Conservation (phyloP, 768 basidiomycete genomes). For the Lactarius sp. region DNA sequence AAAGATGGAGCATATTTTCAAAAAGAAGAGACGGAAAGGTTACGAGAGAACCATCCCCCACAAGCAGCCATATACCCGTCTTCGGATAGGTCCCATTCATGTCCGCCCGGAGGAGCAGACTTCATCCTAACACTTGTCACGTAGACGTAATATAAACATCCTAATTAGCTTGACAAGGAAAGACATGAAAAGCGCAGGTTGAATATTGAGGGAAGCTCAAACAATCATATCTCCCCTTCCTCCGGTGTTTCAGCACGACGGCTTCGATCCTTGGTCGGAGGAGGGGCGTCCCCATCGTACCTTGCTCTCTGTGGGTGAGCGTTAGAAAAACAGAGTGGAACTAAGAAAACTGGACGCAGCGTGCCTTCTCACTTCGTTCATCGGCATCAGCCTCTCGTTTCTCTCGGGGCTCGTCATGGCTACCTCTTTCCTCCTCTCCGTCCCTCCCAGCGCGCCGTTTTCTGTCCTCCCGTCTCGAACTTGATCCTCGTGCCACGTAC, state of each 20-base stretch:
- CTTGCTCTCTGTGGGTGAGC: slow-evolving; percentile 55
- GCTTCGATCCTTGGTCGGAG: slow-evolving; percentile 41
- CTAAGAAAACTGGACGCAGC: slow-evolving; percentile 29
- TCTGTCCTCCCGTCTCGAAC: slow-evolving; percentile 52
- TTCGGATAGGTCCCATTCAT: slow-evolving; percentile 81
- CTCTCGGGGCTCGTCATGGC: slow-evolving; percentile 33
- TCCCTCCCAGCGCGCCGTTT: slow-evolving; percentile 39
- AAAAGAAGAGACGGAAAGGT: slow-evolving; percentile 98
- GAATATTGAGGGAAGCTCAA: neutral
- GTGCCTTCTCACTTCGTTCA: slow-evolving; percentile 47
- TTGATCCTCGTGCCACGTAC: slow-evolving; percentile 47
- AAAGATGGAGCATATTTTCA: slow-evolving; percentile 84
- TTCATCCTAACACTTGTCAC: slow-evolving; percentile 30
- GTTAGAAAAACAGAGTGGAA: slow-evolving; percentile 10
- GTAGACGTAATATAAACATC: neutral
- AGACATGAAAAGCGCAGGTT: neutral
- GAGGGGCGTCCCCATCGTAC: slow-evolving; percentile 35
- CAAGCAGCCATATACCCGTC: slow-evolving; percentile 93
- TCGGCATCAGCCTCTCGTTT: slow-evolving; percentile 40
- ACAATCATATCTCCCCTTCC: slow-evolving; percentile 73
- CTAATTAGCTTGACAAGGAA: neutral
- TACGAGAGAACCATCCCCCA: slow-evolving; percentile 91
- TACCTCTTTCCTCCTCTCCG: slow-evolving; percentile 50
- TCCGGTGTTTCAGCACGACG: slow-evolving; percentile 64
- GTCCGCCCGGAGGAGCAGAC: slow-evolving; percentile 31